A percentile compares a stretch with the other conserved stretches of the same genome.
Conservation (phyloP, 2,329 filamentous ascomycete genomes). For the Fusarium sp. region DNA sequence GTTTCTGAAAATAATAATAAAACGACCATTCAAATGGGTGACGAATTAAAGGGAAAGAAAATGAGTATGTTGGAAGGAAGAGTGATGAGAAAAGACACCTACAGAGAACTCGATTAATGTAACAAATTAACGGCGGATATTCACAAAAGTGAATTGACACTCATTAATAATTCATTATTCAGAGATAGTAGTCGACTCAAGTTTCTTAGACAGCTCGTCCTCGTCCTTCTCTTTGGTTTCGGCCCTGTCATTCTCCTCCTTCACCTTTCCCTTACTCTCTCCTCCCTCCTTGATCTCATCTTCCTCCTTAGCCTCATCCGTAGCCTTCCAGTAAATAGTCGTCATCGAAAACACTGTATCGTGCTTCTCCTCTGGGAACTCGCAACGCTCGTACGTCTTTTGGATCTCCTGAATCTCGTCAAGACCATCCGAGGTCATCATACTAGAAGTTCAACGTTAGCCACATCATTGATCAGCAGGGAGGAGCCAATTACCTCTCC, state of each 20-base stretch:
- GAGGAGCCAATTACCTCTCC: constrained; percentile 57
- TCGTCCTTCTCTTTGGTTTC: constrained; percentile 2
- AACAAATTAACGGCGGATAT: neutral
- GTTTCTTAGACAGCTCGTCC: constrained; percentile 26
- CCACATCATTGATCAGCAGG: too few relatives aligned
- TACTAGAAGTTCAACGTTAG: constrained; percentile 17
- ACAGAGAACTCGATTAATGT: neutral
- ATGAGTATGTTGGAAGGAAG: neutral
- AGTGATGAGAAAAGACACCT: neutral
- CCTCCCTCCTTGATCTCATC: neutral
- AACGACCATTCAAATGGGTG: neutral
- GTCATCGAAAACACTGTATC: constrained; percentile 45
- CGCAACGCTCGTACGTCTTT: constrained; percentile 25
- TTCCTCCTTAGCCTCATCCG: neutral
- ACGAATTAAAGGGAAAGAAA: neutral
- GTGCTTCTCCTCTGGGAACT: constrained; percentile 42
- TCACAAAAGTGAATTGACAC: neutral
- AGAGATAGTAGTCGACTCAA: constrained; percentile 37
- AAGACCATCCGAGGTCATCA: constrained; percentile 30
- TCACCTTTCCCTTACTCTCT: neutral
- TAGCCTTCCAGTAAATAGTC: constrained; percentile 44
- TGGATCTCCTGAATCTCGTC: constrained; percentile 43
- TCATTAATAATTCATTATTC: constrained; percentile 4
- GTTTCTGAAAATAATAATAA: neutral
- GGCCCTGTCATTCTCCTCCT: neutral